Conservation (phyloP, 31 red algal genomes). For the Asparagopsis taxiformis region DNA sequence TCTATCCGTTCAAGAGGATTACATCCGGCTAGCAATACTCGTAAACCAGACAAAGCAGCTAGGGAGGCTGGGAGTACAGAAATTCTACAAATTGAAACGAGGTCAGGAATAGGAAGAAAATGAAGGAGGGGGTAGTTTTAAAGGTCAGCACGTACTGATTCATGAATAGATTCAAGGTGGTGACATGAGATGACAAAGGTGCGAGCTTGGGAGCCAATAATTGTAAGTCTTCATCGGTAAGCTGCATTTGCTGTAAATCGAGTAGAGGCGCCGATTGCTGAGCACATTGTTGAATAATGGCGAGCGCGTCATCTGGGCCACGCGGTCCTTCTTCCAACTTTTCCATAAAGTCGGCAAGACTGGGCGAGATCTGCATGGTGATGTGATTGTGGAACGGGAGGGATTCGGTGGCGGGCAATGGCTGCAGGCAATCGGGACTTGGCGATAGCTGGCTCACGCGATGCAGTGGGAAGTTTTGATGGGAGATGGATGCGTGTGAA, state of each 20-base stretch:
- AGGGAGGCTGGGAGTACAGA: conserved; percentile 40
- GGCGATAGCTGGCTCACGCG: too few relatives aligned
- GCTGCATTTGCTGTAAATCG: conserved; percentile 58
- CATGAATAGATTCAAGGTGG: conserved; percentile 55
- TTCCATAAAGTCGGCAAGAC: conserved; percentile 54
- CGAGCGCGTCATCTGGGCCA: conserved; percentile 41
- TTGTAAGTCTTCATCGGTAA: conserved; percentile 51
- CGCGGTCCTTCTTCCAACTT: conserved; percentile 32
- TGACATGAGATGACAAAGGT: conserved; percentile 29
- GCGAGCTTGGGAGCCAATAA: conserved; percentile 21
- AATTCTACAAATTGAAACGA: conserved; percentile 16
- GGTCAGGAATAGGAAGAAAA: neutral
- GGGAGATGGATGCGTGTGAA: too few relatives aligned
- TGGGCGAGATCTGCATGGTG: conserved; percentile 32
- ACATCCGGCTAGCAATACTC: conserved; percentile 45
- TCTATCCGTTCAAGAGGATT: conserved; percentile 43
- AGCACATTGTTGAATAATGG: conserved; percentile 24
- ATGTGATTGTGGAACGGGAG: too few relatives aligned
- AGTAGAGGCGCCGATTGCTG: conserved; percentile 11
- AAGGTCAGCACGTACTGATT: conserved; percentile 42
- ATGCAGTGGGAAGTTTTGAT: too few relatives aligned
- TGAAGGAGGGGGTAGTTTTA: neutral
- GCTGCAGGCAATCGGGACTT: too few relatives aligned
- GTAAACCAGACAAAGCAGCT: conserved; percentile 22
- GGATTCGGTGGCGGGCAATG: too few relatives aligned